phyloP scores from a whole-genome alignment of 2,329 filamentous ascomycete genomes.

The Neodidymelliopsis sp. region DNA sequence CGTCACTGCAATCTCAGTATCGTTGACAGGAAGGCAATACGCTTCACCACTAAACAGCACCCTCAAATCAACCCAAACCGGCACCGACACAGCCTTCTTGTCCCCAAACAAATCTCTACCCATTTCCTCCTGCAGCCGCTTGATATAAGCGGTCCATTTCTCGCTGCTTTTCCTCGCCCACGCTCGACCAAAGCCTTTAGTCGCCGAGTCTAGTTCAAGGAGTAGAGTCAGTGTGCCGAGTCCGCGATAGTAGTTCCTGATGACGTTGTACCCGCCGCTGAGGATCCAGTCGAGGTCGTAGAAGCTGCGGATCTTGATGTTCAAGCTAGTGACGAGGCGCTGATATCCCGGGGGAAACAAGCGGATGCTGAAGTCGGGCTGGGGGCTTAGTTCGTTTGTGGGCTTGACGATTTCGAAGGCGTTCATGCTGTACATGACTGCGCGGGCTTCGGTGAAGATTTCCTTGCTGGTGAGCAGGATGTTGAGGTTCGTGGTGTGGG shows the following conservation, averaged over 20 bases:
- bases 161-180: conserved; percentile 24
- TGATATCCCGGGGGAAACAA: conserved; percentile 32
- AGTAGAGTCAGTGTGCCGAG: conserved; percentile 29
- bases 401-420: conserved; percentile 42
- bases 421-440: conserved; percentile 52
- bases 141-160: conserved; percentile 28
- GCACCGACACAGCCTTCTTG: conserved; percentile 21
- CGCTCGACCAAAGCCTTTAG: conserved; percentile 25
- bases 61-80: conserved; percentile 32
- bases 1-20: neutral
- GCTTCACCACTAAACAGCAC: conserved; percentile 35
- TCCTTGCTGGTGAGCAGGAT: conserved; percentile 49
- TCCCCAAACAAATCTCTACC: conserved; percentile 20
- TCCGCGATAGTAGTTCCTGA: conserved; percentile 34
- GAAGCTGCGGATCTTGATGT: conserved; percentile 29
- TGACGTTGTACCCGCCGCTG: conserved; percentile 20
- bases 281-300: conserved; percentile 36
- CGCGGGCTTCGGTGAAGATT: conserved; percentile 51
- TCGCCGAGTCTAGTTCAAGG: conserved; percentile 28
- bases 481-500: conserved; percentile 24
- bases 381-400: conserved; percentile 27
- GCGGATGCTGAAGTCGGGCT: conserved; percentile 29
- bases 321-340: conserved; percentile 26
- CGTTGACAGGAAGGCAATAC: conserved; percentile 8
- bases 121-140: conserved; percentile 24